These are phyloP conservation scores for Barnettozyma sucrosica DNA, from an alignment of 805 yeast species.

Conservation along the genomic window DNA sequence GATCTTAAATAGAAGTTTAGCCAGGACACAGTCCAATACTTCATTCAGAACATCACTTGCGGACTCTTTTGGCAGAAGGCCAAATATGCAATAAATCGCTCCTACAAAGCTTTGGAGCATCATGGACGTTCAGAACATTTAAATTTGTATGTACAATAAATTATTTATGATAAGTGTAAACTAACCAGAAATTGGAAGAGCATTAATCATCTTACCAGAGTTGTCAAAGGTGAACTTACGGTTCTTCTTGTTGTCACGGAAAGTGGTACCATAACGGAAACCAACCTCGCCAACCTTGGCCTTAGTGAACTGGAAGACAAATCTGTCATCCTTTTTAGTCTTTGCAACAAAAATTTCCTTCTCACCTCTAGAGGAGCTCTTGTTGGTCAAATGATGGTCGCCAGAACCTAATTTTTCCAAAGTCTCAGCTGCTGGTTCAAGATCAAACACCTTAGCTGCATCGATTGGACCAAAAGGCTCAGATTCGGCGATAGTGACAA, in stretches of 20 bases:
- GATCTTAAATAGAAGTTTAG: conserved; percentile 67
- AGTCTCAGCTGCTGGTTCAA: conserved; percentile 84
- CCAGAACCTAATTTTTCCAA: conserved; percentile 62
- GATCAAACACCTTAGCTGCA: conserved; percentile 77
- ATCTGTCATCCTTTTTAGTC: conserved; percentile 41
- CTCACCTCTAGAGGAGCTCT: conserved; percentile 19
- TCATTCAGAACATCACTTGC: conserved; percentile 75
- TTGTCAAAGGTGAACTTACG: conserved; percentile 69
- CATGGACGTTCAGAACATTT: neutral
- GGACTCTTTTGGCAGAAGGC: conserved; percentile 47
- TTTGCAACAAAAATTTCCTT: conserved; percentile 45
- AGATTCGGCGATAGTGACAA: conserved; percentile 85
- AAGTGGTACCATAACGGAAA: conserved; percentile 82
- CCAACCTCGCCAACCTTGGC: conserved; percentile 85
- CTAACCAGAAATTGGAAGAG: conserved; percentile 26
- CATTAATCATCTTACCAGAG: conserved; percentile 46
- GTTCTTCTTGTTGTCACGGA: conserved; percentile 83
- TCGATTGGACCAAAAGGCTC: conserved; percentile 95
- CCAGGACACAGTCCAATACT: conserved; percentile 66
- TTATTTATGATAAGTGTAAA: neutral
- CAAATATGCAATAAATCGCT: conserved; percentile 8
- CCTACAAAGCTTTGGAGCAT: neutral
- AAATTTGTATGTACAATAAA: conserved; percentile 8
- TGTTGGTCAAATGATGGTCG: conserved; percentile 38
- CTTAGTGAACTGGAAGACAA: conserved; percentile 66